phyloP scores from a whole-genome alignment of 768 basidiomycete genomes.

The Chlorophyllum brunneum region DNA sequence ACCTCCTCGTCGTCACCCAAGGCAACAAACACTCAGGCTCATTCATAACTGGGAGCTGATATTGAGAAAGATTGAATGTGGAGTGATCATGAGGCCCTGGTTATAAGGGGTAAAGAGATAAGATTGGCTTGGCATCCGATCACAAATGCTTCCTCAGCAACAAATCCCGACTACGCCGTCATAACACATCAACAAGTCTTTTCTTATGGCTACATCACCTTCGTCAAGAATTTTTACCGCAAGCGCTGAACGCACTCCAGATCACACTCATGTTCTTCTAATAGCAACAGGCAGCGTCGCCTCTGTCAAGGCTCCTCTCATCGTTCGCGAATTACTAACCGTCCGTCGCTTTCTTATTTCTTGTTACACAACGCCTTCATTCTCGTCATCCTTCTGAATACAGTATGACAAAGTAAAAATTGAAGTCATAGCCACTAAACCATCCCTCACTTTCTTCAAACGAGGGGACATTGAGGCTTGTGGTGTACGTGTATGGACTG shows the following conservation, averaged over 20 bases:
- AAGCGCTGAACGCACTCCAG: constrained; percentile 35
- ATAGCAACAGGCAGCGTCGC: constrained; percentile 95
- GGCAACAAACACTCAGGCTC: background rate
- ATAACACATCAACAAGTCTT: no score
- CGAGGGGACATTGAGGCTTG: constrained; percentile 41
- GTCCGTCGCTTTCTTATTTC: constrained; percentile 27
- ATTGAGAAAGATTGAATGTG: no score
- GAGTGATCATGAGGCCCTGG: background rate
- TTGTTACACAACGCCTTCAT: background rate
- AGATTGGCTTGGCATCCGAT: background rate
- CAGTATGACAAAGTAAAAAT: constrained; percentile 76
- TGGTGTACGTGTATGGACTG: constrained; percentile 76
- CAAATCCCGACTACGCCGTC: no score
- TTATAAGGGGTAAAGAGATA: background rate
- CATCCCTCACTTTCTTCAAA: constrained; percentile 76
- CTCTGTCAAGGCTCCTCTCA: constrained; percentile 88
- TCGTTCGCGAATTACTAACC: constrained; percentile 69
- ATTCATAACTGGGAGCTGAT: no score
- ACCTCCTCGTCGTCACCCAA: background rate
- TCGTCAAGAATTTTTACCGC: constrained; percentile 33
- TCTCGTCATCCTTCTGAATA: constrained; percentile 3
- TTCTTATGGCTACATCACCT: background rate
- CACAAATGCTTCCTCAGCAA: no score
- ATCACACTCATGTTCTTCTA: constrained; percentile 66
- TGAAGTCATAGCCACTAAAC: constrained; percentile 79